phyloP scores from a whole-genome alignment of 306 rosid genomes.

The Cucumis hystrix region DNA sequence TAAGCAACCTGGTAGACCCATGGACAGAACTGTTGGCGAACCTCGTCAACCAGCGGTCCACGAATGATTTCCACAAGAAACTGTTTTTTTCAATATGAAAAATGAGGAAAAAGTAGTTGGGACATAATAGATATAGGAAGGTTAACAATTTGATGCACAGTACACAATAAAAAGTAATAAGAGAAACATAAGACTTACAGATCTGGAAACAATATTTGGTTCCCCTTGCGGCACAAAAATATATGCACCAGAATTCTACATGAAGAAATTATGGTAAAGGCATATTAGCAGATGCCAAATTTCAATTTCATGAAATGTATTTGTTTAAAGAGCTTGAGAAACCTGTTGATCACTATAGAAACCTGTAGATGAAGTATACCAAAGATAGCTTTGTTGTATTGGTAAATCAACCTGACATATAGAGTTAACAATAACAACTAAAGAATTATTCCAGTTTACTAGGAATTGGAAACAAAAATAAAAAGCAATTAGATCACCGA shows the following conservation, averaged over 20 bases:
- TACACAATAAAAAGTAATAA: not conserved
- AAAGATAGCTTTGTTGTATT: slow-evolving; percentile 71
- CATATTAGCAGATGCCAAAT: not conserved
- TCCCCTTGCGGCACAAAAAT: slow-evolving; percentile 68
- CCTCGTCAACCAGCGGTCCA: slow-evolving; percentile 61
- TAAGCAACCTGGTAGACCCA: slow-evolving; percentile 76
- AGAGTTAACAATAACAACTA: slow-evolving; percentile 6
- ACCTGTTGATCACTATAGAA: slow-evolving; percentile 26
- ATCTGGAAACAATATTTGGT: slow-evolving; percentile 61
- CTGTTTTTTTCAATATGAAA: slow-evolving; percentile 15
- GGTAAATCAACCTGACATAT: slow-evolving; percentile 63
- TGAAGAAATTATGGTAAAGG: slow-evolving; percentile 4
- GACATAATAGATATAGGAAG: not conserved
- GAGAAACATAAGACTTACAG: slow-evolving; percentile 33
- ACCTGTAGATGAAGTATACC: slow-evolving; percentile 47
- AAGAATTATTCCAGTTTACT: slow-evolving; percentile 6
- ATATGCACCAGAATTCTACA: slow-evolving; percentile 71
- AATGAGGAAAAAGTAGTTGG: not conserved
- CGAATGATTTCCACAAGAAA: slow-evolving; percentile 44
- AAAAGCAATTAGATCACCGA: not conserved
- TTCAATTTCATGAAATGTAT: not conserved
- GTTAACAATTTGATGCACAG: not conserved
- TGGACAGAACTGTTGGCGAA: slow-evolving; percentile 55
- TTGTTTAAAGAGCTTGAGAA: not conserved
- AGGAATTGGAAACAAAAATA: not conserved